Base-by-base conservation (phyloP, 768 basidiomycete species). In the Galerina sulciceps region DNA sequence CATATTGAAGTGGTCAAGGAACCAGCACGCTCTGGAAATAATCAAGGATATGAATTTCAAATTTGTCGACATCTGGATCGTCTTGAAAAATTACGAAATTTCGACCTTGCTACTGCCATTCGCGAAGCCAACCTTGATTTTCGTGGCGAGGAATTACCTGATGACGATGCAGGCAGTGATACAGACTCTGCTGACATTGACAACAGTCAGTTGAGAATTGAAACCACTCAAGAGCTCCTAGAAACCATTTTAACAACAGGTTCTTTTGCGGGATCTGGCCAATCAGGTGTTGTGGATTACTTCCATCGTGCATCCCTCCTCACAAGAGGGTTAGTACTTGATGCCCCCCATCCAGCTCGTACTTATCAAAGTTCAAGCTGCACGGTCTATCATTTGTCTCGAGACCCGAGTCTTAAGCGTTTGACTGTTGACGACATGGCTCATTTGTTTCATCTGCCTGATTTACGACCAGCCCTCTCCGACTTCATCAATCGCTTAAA, bases 1-100 rank as follows among this genome's bases (percentile, higher is more conserved):
- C 70, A 77, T 40, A 74, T 75, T 52, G 65, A 60, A 1, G 55
- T 70, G 15, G 69, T 75, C 58, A 77, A 75, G 54, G 58, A 70
- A 31, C 74, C 73, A 22, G 64, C 71, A 23, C 54, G 66, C 15
- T 17, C 66, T 20, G 65, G 66, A 1, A 79, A 76, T 53, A 71
- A 74, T 38, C 70, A 69, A 6, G 58, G 73, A 14, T 73, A 72
- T 44, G 64, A 76, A 46, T 37, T 64, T 0, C 76, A 79, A 59
- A 77, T 78, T 34, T 70, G 68, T 36, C 59, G 68, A 3, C 55
- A 67, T 43, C 63, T 80, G 4, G 70, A 77, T 49, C 66, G 65
- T 0, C 20, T 41, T 1, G 75, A 78, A 15, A 73, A 70, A 54
- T 57, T 70, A n/a, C 50, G 58, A 2, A 23, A 43, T 0, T 77